A percentile compares a stretch with the other conserved stretches of the same genome.
Evolutionary conservation across 768 basidiomycete genomes (phyloP).

Genomic region (Termitomyces sp.): DNA sequence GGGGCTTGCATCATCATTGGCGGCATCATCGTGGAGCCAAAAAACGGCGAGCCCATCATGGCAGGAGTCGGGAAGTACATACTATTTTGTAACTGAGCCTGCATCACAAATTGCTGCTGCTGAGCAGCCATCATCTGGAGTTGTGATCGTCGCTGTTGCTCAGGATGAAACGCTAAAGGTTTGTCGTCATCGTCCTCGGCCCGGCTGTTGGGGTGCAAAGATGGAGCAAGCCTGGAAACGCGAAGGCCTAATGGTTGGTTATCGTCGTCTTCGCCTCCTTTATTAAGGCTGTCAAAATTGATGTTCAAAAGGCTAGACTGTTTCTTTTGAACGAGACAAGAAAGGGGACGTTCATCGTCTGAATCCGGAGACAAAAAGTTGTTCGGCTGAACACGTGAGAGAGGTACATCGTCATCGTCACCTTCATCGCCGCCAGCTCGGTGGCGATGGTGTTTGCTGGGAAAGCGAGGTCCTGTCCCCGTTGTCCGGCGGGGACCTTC

Average conservation of each 20-base stretch:
- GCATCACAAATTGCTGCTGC: conserved; percentile 65
- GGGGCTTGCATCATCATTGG: conserved; percentile 40
- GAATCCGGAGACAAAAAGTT: conserved; percentile 35
- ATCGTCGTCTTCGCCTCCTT: conserved; percentile 56
- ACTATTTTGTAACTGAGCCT: conserved; percentile 68
- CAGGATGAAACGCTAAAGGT: conserved; percentile 70
- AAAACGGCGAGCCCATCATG: conserved; percentile 70
- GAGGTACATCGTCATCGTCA: conserved; percentile 75
- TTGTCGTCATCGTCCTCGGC: conserved; percentile 60
- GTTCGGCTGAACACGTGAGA: conserved; percentile 54
- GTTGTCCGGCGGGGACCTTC: conserved; percentile 50
- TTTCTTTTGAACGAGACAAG: conserved; percentile 45
- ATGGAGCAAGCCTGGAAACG: conserved; percentile 42
- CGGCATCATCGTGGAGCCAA: conserved; percentile 50
- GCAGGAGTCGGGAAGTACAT: conserved; percentile 67
- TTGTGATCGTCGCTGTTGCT: conserved; percentile 74
- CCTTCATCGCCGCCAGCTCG: conserved; percentile 44
- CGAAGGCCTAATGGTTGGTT: conserved; percentile 69
- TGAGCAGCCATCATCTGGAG: conserved; percentile 51
- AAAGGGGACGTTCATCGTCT: conserved; percentile 72
- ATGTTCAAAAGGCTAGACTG: conserved; percentile 39
- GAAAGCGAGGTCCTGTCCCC: conserved; percentile 53
- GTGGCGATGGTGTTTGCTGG: conserved; percentile 21
- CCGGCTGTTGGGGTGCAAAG: conserved; percentile 15
- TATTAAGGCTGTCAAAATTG: conserved; percentile 29